These are phyloP conservation scores for Polygonum aviculare DNA, from an alignment of 148 eudicot species.

Conservation along the genomic window DNA sequence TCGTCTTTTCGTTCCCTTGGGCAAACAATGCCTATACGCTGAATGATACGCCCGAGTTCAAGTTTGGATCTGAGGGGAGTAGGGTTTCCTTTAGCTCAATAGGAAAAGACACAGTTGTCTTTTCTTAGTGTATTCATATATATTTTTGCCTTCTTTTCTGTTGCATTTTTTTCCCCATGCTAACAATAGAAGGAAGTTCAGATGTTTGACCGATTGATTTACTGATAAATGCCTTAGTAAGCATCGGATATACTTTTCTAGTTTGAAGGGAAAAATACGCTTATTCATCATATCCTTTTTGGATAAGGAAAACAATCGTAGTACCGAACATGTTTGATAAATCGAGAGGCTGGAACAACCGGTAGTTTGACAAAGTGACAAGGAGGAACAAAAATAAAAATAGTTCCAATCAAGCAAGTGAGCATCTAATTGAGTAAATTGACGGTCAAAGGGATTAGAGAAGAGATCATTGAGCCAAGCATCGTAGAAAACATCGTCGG, in stretches of 20 bases:
- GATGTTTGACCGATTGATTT: background rate
- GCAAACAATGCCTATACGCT: conserved; percentile 27
- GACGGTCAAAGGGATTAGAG: too few species aligned
- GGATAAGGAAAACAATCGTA: too few species aligned
- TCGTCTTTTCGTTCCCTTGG: conserved; percentile 55
- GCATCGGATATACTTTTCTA: background rate
- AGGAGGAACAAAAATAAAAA: too few species aligned
- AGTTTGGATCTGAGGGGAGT: conserved; percentile 52
- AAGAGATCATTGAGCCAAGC: too few species aligned
- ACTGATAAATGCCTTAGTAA: background rate
- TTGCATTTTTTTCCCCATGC: background rate
- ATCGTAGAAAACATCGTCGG: too few species aligned
- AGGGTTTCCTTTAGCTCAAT: conserved; percentile 55
- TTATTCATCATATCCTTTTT: too few species aligned
- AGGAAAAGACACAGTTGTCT: conserved; percentile 44
- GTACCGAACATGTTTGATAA: too few species aligned
- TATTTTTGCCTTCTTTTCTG: background rate
- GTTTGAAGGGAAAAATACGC: too few species aligned
- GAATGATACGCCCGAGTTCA: conserved; percentile 35
- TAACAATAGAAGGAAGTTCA: background rate
- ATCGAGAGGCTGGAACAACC: too few species aligned
- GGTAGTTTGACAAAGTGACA: too few species aligned
- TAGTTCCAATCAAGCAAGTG: too few species aligned
- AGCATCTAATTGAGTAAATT: too few species aligned
- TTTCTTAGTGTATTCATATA: conserved; percentile 20